Conservation (phyloP, 2,329 filamentous ascomycete genomes). For the Coniella vitis region DNA sequence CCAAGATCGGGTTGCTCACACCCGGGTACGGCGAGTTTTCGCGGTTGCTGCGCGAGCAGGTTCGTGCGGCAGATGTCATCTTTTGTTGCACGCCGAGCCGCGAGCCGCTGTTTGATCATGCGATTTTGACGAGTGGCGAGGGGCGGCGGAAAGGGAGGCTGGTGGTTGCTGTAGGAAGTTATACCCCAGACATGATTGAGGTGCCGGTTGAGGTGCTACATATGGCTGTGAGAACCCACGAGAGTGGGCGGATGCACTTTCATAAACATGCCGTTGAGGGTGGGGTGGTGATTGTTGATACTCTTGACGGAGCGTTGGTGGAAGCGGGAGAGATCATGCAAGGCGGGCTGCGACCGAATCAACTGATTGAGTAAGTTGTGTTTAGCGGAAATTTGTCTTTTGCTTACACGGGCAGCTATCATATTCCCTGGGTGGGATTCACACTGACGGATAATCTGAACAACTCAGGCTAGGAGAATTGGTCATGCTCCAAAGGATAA, state of each 20-base stretch:
- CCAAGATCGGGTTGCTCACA: constrained; percentile 64
- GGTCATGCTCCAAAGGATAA: constrained; percentile 49
- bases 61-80: constrained; percentile 70
- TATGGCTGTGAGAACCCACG: constrained; percentile 47
- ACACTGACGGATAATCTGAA: neutral
- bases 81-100: constrained; percentile 82
- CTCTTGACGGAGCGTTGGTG: constrained; percentile 68
- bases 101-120: constrained; percentile 66
- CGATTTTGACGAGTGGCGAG: constrained; percentile 65
- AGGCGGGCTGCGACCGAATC: constrained; percentile 62
- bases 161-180: constrained; percentile 65
- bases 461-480: constrained; percentile 64
- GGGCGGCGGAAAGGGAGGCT: constrained; percentile 64
- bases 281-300: constrained; percentile 65
- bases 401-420: too few species aligned
- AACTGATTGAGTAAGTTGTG: constrained; percentile 66
- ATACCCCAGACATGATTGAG: constrained; percentile 70
- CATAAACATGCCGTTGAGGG: constrained; percentile 61
- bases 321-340: constrained; percentile 85
- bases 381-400: too few species aligned
- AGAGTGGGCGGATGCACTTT: constrained; percentile 47
- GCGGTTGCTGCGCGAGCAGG: constrained; percentile 61
- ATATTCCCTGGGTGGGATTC: too few species aligned
- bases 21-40: constrained; percentile 62
- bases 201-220: constrained; percentile 69